Evolutionary conservation across 305 asterid genomes (phyloP), one percentile per base, ranked within the genome.

Genomic region (Ilex paraguariensis): DNA sequence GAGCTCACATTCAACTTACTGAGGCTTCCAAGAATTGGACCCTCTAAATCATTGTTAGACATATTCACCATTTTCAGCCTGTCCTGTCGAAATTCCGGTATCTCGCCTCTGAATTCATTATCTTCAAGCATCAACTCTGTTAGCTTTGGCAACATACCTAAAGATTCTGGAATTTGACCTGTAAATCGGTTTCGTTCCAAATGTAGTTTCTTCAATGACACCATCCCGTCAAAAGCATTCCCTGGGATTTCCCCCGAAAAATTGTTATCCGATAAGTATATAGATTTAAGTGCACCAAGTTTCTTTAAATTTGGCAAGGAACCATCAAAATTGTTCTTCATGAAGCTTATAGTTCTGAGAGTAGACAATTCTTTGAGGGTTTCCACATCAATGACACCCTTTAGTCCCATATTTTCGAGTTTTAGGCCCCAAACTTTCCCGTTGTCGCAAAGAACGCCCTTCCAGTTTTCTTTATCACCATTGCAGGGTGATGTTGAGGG

Each of bases 361-460:
- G 62, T 52, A 4, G 68, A 46, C 70, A 93, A 13, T 53, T 63
- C 68, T 0, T 66, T 36, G 8, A 93, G 86, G 14, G 81, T 16
- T 1, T 79, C 96, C 11, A 84, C 68, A 54, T 93, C 90, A 59
- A 93, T 70, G 31, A 13, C 62, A 13, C 99, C 99, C 6, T 57
- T 69, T 56, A 93, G 58, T 4, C 87, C 95, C 91, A 88, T 78
- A 3, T 78, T 67, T 71, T 93, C 97, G 7, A 93, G 85, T 72
- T 90, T 75, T 33, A 90, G 67, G 1, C 95, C 97, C 85, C 84
- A 86, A 0, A 93, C 77, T 3, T 12, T 51, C 0, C 96, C 95
- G 4, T 59, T 32, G 6, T 76, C 81, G 17, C 99, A 93, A n/a
- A 86, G 16, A 1, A 93, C 77, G 10, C 95, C 96, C 1, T 12